Percentiles rank a stretch among this genome's conserved stretches.
Evolutionary conservation across 129 eudicot species (phyloP).

Genomic region (Chrysanthemum seticuspe): DNA sequence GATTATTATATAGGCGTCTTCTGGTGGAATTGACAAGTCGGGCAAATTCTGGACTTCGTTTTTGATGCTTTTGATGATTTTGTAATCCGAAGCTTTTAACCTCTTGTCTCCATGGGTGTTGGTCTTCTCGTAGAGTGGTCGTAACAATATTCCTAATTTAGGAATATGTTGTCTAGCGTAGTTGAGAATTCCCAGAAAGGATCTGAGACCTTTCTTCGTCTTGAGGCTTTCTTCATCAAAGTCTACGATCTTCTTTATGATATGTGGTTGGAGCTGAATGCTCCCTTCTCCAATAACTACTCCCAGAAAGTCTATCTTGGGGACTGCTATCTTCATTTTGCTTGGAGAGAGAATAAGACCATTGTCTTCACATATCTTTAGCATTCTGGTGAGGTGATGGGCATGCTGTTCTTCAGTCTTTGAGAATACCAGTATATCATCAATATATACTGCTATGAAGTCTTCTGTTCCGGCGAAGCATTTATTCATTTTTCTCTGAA

Average conservation of each 20-base stretch:
- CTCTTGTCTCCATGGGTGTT: not conserved
- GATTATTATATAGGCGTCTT: not conserved
- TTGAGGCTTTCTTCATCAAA: too few species aligned
- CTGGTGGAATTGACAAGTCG: not conserved
- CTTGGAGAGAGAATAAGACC: not conserved
- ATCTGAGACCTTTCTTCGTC: too few species aligned
- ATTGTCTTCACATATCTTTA: not conserved
- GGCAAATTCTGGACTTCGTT: not conserved
- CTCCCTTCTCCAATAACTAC: too few species aligned
- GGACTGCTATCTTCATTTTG: too few species aligned
- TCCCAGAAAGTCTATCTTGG: too few species aligned
- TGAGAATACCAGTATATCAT: not conserved
- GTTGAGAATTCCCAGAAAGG: too few species aligned
- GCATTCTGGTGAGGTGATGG: not conserved
- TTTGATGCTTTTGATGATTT: not conserved
- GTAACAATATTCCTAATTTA: too few species aligned
- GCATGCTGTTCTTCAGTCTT: not conserved
- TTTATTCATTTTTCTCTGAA: conserved; percentile 5
- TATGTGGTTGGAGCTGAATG: too few species aligned
- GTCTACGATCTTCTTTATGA: too few species aligned
- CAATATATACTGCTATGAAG: too few species aligned
- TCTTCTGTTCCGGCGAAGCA: not conserved
- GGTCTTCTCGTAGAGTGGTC: too few species aligned
- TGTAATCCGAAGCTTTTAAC: not conserved
- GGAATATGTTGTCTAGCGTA: too few species aligned